phyloP scores from a whole-genome alignment of 345 rosid species.

The Ricinus communis region DNA sequence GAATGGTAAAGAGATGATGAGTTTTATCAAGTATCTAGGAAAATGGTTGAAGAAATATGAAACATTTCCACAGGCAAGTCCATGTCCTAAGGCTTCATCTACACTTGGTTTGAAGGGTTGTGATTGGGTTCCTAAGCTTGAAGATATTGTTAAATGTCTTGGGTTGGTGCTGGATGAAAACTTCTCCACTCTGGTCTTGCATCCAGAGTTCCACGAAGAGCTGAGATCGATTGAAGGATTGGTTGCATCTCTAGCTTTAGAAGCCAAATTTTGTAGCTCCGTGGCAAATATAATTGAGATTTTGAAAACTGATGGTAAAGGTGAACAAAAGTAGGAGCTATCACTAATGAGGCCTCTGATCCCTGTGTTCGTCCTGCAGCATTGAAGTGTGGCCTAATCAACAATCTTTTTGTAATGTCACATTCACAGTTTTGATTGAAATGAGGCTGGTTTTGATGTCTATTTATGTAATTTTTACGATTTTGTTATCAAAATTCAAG shows the following conservation, averaged over 20 bases:
- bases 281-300: constrained; percentile 44
- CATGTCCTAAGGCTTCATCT: constrained; percentile 63
- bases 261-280: constrained; percentile 53
- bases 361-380: too few species aligned
- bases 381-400: not conserved
- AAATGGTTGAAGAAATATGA: constrained; percentile 83
- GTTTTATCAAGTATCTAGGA: constrained; percentile 58
- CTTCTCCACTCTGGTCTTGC: constrained; percentile 65
- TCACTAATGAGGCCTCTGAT: not conserved
- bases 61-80: constrained; percentile 71
- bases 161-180: constrained; percentile 73
- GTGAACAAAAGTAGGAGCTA: constrained; percentile 27
- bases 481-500: not conserved
- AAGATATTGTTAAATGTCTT: constrained; percentile 57
- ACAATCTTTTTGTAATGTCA: not conserved
- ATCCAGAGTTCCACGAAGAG: constrained; percentile 70
- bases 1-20: constrained; percentile 62
- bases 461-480: not conserved
- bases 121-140: constrained; percentile 76
- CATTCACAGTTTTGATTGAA: constrained; percentile 5
- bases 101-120: constrained; percentile 56
- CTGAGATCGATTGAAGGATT: constrained; percentile 47
- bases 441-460: not conserved
- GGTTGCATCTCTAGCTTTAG: constrained; percentile 58
- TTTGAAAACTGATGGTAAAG: constrained; percentile 43